Conservation (phyloP, 225 moss, liverwort and hornwort species). For the Neckera pumila region DNA sequence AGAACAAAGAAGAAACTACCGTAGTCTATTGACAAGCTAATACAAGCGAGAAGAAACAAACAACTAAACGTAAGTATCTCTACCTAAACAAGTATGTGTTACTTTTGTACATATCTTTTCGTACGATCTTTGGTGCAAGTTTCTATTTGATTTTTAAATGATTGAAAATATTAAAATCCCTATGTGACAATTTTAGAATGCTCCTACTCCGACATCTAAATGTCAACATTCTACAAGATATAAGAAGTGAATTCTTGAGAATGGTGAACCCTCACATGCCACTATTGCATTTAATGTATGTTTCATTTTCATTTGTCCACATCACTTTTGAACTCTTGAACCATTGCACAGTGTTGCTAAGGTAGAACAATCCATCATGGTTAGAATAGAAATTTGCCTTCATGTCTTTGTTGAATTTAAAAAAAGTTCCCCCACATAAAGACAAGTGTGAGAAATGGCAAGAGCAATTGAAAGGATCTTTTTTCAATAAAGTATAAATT, state of each 20-base stretch:
- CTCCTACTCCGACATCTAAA: background rate
- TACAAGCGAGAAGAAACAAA: background rate
- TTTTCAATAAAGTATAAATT: too few species aligned
- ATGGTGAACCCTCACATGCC: accelerated
- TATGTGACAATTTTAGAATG: background rate
- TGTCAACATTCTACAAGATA: background rate
- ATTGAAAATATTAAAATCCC: background rate
- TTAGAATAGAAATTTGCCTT: too few species aligned
- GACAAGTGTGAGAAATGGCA: too few species aligned
- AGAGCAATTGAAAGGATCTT: too few species aligned
- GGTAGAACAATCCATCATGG: too few species aligned
- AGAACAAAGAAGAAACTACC: background rate
- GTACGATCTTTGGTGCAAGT: background rate
- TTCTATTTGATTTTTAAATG: background rate
- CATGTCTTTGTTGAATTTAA: too few species aligned
- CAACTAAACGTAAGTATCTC: accelerated
- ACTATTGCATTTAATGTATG: too few species aligned
- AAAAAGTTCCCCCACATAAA: too few species aligned
- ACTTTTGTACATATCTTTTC: accelerated
- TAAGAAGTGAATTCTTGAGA: background rate
- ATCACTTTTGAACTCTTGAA: background rate
- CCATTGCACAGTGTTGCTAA: background rate
- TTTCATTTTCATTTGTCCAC: background rate
- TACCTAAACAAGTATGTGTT: background rate
- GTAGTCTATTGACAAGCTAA: background rate